Conservation (phyloP, 257 asterid genomes). For the Coffea eugenioides region DNA sequence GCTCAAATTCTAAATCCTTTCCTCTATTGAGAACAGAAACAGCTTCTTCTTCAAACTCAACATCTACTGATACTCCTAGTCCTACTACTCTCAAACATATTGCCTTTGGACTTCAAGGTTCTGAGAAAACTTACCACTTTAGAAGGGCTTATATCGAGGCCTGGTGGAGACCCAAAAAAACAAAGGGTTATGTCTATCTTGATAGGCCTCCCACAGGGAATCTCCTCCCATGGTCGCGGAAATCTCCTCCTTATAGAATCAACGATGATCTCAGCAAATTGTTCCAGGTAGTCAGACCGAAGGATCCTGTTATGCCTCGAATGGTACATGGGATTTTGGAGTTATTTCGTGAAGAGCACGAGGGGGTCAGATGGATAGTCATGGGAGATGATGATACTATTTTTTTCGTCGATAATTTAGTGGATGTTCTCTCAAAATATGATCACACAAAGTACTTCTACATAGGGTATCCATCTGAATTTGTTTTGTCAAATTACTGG, state of each 20-base stretch:
- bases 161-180: conserved; percentile 36
- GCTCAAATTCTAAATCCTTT: no score
- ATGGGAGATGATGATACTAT: conserved; percentile 38
- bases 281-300: conserved; percentile 1
- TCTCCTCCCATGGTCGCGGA: conserved; percentile 29
- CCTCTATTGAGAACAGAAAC: no score
- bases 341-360: conserved; percentile 24
- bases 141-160: conserved; percentile 29
- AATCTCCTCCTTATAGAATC: conserved; percentile 26
- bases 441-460: conserved; percentile 33
- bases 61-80: no score
- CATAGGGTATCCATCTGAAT: conserved; percentile 31
- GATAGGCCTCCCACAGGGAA: conserved; percentile 23
- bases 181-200: conserved; percentile 26
- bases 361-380: conserved; percentile 31
- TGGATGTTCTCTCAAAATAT: conserved; percentile 24
- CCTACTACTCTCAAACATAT: no score
- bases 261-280: conserved; percentile 16
- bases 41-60: no score
- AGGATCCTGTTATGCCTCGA: conserved; percentile 15
- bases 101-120: conserved; percentile 32
- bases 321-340: conserved; percentile 37
- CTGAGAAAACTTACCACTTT: conserved; percentile 24
- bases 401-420: conserved; percentile 32
- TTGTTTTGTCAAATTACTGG: not conserved